Evolutionary conservation across 768 basidiomycete species (phyloP), one percentile per base, ranked within the genome.

Genomic region (Xerocomus brunneocitrinus): DNA sequence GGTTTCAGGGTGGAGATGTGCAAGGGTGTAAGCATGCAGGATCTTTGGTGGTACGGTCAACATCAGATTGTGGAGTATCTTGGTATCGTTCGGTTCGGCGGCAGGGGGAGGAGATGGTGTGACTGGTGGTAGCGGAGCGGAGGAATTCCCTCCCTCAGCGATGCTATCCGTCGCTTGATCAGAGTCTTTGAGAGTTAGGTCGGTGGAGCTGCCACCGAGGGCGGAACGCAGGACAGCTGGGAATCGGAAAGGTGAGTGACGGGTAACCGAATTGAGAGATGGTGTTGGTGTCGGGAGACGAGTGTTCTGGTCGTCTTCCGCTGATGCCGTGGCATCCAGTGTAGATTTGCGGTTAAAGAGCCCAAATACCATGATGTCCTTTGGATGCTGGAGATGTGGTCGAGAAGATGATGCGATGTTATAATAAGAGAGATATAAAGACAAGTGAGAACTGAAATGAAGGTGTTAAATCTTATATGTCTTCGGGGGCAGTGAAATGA

Each of bases 31-130:
- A 1, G 76, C 54, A 62, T 87, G 84, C 0, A 89, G 73, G 0
- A 77, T 82, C 67, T 87, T 84, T 7, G 87, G 73, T 10, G 87
- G 87, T 38, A 89, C 76, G 12, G 80, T 74, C 30, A 73, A 64
- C 62, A 89, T 73, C 56, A 85, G 76, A 6, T 78, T 62, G 42
- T 76, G 70, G 2, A 89, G 71, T 12, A 72, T 60, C 28, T 70
- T 62, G 4, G 79, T 64, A 58, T 82, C 75, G 13, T 71, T 71
- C 8, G 74, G 71, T 3, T 71, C 69, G 47, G 66, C 60, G 32
- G 10, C 31, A n/a, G 74, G 76, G 7, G 63, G 64, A n/a, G 72
- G 64, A 4, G 72, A 58, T 13, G 69, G 63, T 27, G 70, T 69
- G 28, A 66, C 60, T n/a, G 69, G 60, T 8, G 59, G 60, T 35